These are phyloP conservation scores for Harringtonia lauricola DNA, from an alignment of 2,329 filamentous ascomycete genomes.

Conservation along the genomic window DNA sequence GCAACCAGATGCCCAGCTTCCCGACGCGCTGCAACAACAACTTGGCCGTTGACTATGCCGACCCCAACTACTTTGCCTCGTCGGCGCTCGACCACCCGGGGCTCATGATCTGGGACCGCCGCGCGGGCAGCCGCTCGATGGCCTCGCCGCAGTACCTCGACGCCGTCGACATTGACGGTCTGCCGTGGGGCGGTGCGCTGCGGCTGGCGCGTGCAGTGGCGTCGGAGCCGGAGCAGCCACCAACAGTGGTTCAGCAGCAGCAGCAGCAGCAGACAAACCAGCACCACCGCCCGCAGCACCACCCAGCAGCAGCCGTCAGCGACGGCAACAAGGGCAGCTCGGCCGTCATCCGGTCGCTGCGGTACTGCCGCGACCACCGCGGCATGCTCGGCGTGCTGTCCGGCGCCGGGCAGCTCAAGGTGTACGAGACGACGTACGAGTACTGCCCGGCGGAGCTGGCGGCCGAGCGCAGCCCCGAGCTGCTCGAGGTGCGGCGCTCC, in stretches of 20 bases:
- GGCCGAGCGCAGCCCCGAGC: conserved; percentile 40
- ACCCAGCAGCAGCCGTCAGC: too few species aligned
- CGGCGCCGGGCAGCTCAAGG: conserved; percentile 50
- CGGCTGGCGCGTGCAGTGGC: conserved; percentile 46
- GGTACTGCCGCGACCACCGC: conserved; percentile 51
- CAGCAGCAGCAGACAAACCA: too few species aligned
- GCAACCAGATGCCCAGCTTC: conserved; percentile 34
- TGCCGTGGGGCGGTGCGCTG: conserved; percentile 52
- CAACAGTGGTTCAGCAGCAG: too few species aligned
- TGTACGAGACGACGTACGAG: conserved; percentile 48
- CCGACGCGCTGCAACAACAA: conserved; percentile 59
- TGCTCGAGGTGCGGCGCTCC: conserved; percentile 48
- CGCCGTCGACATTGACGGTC: conserved; percentile 47
- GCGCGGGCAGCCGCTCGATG: conserved; percentile 41
- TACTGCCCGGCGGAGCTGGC: conserved; percentile 27
- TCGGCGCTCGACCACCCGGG: conserved; percentile 65
- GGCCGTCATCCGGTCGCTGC: conserved; percentile 47
- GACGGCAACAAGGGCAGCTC: conserved; percentile 36
- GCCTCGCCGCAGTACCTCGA: conserved; percentile 44
- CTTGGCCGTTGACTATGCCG: conserved; percentile 65
- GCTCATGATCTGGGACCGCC: conserved; percentile 69
- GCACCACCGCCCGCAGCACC: too few species aligned
- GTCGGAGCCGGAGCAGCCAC: conserved; percentile 33
- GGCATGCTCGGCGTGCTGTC: conserved; percentile 52
- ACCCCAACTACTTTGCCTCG: conserved; percentile 77